Evolutionary conservation across 164 flowering plant genomes (phyloP).

Genomic region (Litsea cubeba): DNA sequence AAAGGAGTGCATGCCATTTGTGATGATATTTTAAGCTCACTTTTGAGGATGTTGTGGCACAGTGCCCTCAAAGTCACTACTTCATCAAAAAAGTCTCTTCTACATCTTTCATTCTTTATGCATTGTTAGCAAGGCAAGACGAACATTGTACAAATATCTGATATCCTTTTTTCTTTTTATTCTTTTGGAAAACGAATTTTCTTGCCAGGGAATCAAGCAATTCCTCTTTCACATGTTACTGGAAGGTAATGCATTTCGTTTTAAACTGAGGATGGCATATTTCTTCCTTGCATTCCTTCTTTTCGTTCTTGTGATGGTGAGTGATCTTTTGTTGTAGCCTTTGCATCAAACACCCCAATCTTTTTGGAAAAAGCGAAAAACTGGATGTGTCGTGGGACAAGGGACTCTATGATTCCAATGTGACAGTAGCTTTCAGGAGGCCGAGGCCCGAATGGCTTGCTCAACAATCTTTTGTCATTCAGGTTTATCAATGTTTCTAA

Average conservation of each 20-base stretch:
- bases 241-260: constrained; percentile 48
- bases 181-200: background rate
- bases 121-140: background rate
- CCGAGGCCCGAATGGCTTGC: constrained; percentile 83
- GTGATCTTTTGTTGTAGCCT: constrained; percentile 37
- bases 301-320: background rate
- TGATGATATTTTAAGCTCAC: background rate
- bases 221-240: constrained; percentile 69
- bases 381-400: constrained; percentile 86
- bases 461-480: constrained; percentile 72
- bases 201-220: constrained; percentile 40
- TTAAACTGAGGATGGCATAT: background rate
- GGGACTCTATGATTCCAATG: constrained; percentile 81
- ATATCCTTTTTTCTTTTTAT: background rate
- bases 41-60: background rate
- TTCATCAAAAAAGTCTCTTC: background rate
- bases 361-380: constrained; percentile 95
- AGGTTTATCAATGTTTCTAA: constrained; percentile 41
- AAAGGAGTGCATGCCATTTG: no score
- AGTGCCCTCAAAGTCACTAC: background rate
- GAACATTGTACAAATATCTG: background rate
- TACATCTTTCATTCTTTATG: constrained; percentile 1
- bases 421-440: constrained; percentile 66
- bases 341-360: constrained; percentile 83
- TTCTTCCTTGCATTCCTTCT: background rate